Conservation (phyloP, 441 rosid genomes). For the Capsella rubella region DNA sequence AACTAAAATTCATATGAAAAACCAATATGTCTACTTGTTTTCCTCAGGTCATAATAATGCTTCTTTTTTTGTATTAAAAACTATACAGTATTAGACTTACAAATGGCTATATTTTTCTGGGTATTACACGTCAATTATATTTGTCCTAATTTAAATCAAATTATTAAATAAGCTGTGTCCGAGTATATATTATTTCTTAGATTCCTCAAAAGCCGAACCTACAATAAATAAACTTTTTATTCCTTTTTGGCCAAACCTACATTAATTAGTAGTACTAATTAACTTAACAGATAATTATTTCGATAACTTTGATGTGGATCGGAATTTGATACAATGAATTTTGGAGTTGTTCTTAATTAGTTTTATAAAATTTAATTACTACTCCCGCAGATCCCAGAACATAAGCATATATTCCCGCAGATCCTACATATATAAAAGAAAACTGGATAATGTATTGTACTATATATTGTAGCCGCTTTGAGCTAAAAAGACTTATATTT, state of each 20-base stretch:
- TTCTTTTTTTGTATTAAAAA: no score
- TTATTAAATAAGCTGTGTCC: slow-evolving; percentile 21
- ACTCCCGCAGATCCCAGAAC: neutral
- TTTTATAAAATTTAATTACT: neutral
- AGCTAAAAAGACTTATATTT: neutral
- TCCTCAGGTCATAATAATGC: neutral
- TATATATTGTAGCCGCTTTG: slow-evolving; percentile 11
- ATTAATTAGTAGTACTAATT: neutral
- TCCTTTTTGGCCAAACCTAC: slow-evolving; percentile 20
- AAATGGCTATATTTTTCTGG: slow-evolving; percentile 24
- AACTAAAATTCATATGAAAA: neutral
- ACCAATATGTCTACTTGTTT: neutral
- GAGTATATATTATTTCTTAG: slow-evolving; percentile 18
- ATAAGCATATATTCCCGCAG: slow-evolving; percentile 40
- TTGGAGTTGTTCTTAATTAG: slow-evolving; percentile 9
- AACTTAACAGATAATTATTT: slow-evolving; percentile 13
- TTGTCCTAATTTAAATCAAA: slow-evolving; percentile 20
- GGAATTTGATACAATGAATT: slow-evolving; percentile 25
- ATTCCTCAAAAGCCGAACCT: slow-evolving; percentile 40
- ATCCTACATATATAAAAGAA: slow-evolving; percentile 11
- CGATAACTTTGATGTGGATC: slow-evolving; percentile 39
- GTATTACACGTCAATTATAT: slow-evolving; percentile 11
- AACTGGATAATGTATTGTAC: neutral
- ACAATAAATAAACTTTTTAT: neutral
- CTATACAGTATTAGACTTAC: neutral